Evolutionary conservation across 169 alveolate species (phyloP), one percentile per base, ranked within the genome.

Genomic region (Theileria parva): DNA sequence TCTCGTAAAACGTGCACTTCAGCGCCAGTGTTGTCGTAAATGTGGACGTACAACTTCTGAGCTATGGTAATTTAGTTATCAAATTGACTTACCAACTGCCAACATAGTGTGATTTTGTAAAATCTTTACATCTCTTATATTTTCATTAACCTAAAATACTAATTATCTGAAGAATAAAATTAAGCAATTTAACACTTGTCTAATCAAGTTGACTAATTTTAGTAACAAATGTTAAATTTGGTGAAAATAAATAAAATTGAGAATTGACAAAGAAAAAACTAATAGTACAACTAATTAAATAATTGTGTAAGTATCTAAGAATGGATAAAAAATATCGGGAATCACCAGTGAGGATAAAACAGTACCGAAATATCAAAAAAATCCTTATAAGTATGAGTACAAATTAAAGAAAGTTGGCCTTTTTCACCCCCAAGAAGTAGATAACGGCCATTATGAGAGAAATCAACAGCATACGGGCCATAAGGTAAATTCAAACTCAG

Each of bases 11-110:
- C 88, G 87, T 97, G 97, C 3, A 97, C 91, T 86, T 97, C 99
- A 32, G 93, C 81, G 30, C 99, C 99, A 74, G 93, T 89, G 71
- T 94, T 91, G 85, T 97, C 99, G 87, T 97, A 97, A 19, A 97
- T 91, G 83, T 93, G 96, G 15, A 95, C 88, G 74, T 94, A 86
- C 78, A 95, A 95, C 84, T 94, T 95, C 87, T 97, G 97, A 0
- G 98, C 98, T 9, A 94, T n/a, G 51, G 0, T 8, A 28, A 25
- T n/a, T 50, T 21, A 69, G 39, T 27, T 3, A 65, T 51, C 13
- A 19, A 19, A 50, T 30, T 17, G 15, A 69, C 65, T 0, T 19
- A 69, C 77, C 77, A 15, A 81, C 98, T 23, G 99, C 99, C 78
- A 96, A 91, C 79, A 96, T 86, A 25, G 94, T 92, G 61, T 97